Evolutionary conservation across 768 basidiomycete genomes (phyloP), one percentile per base, ranked within the genome.

Genomic region (Suillus spraguei): DNA sequence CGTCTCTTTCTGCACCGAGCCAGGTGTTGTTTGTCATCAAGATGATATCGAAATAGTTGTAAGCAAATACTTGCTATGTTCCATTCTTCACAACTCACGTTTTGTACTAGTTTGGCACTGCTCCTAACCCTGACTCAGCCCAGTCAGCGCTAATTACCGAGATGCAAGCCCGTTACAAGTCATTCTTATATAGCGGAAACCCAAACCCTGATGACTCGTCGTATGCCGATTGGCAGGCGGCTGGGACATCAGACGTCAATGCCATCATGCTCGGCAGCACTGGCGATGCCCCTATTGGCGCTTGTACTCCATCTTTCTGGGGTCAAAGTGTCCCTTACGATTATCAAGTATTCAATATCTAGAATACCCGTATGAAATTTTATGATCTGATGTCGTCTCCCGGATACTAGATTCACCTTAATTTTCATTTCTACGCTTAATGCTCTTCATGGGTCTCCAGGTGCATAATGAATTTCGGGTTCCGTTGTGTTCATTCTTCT

Each of bases 21-120:
- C 78, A 36, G 87, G 86, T 41, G 74, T 77, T 38, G 87, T 92
- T 44, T 93, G 91, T 75, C 91, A 92, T 72, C 83, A 92, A 72
- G 92, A 93, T 71, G 92, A 94, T 69, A 93, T 94, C 64, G 77
- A 88, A 78, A 87, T 91, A 71, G 83, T 93, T 64, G 89, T 89
- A 76, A 63, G 87, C 82, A 24, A 36, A 49, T 33, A 32, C 41
- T 33, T 16, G 11, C 28, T 42, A 5, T 47, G 61, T 36, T 60
- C 55, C 52, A 22, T 60, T 50, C 7, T 58, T 49, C 36, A 38
- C 22, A 47, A 60, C 58, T 61, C 60, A 63, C 63, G 58, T 60
- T 24, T 60, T 47, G 42, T 41, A 8, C 36, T 65, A 76, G 72
- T 80, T 82, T 61, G 89, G 89, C 60, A 89, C 89, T 0, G 83